Conservation (phyloP, 2,329 filamentous ascomycete species). For the Delphinella strobiligena region DNA sequence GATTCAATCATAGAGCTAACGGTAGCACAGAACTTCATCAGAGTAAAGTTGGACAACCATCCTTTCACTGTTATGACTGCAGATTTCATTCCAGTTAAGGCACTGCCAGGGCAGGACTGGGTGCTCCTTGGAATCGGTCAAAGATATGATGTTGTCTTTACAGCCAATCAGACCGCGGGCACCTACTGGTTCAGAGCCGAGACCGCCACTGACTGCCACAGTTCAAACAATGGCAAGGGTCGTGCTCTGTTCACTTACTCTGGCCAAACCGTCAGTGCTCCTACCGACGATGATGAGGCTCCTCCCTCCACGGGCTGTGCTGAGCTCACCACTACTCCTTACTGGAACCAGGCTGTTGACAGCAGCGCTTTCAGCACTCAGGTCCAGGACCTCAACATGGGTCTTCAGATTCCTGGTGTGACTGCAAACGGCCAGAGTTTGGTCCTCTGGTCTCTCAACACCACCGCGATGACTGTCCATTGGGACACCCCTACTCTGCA, state of each 20-base stretch:
- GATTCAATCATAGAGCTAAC: not conserved
- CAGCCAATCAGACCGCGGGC: conserved; percentile 30
- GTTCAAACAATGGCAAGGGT: conserved; percentile 21
- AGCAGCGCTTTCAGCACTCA: conserved; percentile 19
- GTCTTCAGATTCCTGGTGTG: conserved; percentile 12
- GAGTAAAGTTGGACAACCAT: conserved; percentile 23
- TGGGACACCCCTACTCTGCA: conserved; percentile 34
- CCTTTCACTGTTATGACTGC: conserved; percentile 23
- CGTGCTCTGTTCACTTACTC: conserved; percentile 25
- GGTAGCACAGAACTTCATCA: conserved; percentile 28
- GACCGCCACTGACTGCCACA: conserved; percentile 22
- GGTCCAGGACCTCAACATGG: conserved; percentile 17
- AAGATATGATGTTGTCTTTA: conserved; percentile 35
- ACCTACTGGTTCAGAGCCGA: conserved; percentile 36
- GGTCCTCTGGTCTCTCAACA: conserved; percentile 23
- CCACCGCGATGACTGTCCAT: conserved; percentile 29
- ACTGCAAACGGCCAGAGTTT: conserved; percentile 26
- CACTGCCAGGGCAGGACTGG: conserved; percentile 14
- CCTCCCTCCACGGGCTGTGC: conserved; percentile 17
- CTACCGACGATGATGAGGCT: conserved; percentile 13
- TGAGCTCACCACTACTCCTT: conserved; percentile 19
- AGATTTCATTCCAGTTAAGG: conserved; percentile 24
- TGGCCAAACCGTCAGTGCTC: conserved; percentile 12
- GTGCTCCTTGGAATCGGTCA: conserved; percentile 31
- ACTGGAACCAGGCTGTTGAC: conserved; percentile 25